These are phyloP conservation scores for Fusarium pseudocircinatum DNA, from an alignment of 2,329 filamentous ascomycete genomes.

Conservation along the genomic window DNA sequence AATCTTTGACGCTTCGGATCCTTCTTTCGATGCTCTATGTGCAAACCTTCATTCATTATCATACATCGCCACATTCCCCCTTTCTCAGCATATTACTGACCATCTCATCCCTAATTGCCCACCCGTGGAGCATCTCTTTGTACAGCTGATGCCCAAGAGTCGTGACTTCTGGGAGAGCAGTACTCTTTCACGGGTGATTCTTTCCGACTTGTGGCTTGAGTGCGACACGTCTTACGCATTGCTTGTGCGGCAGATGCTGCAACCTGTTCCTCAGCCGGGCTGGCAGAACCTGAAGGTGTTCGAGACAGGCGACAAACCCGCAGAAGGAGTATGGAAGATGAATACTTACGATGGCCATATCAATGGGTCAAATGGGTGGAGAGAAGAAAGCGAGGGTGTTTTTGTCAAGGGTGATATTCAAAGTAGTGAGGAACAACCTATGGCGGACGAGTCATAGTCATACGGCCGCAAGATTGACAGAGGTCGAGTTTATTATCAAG, in stretches of 20 bases:
- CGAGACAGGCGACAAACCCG: constrained; percentile 59
- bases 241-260: constrained; percentile 55
- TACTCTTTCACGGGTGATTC: constrained; percentile 52
- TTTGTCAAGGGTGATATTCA: constrained; percentile 48
- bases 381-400: constrained; percentile 55
- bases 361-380: constrained; percentile 53
- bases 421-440: not conserved
- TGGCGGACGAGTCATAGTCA: not conserved
- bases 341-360: constrained; percentile 53
- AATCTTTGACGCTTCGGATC: constrained; percentile 56
- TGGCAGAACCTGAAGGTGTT: constrained; percentile 59
- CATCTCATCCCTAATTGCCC: constrained; percentile 59
- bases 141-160: constrained; percentile 59
- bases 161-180: constrained; percentile 51
- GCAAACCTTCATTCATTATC: constrained; percentile 59
- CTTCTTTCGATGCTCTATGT: constrained; percentile 49
- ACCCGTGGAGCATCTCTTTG: constrained; percentile 61
- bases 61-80: constrained; percentile 75
- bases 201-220: constrained; percentile 63
- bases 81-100: constrained; percentile 66
- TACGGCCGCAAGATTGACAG: not conserved
- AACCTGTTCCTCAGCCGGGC: constrained; percentile 34
- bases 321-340: constrained; percentile 58
- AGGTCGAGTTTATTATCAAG: not conserved
- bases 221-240: constrained; percentile 60